phyloP scores from a whole-genome alignment of 306 rosid species.

The Quercus berberidifolia region DNA sequence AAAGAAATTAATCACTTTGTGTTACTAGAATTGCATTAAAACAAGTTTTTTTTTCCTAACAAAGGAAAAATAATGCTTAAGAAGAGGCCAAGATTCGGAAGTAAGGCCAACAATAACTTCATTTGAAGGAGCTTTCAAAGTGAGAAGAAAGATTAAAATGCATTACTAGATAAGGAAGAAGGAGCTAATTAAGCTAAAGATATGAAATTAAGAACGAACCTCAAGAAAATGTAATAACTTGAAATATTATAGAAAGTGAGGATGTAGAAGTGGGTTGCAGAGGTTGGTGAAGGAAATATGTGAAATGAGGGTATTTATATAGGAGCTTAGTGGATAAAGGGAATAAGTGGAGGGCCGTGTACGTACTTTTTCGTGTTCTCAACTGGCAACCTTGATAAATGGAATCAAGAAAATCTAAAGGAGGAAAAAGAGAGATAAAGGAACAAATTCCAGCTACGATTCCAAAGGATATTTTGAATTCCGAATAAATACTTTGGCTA shows the following conservation, averaged over 20 bases:
- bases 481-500: slow-evolving; percentile 42
- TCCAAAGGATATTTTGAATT: slow-evolving; percentile 65
- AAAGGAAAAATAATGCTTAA: not conserved
- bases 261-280: slow-evolving; percentile 16
- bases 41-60: not conserved
- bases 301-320: slow-evolving; percentile 53
- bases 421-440: slow-evolving; percentile 53
- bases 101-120: not conserved
- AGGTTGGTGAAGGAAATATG: slow-evolving; percentile 48
- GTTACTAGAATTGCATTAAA: not conserved
- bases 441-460: slow-evolving; percentile 38
- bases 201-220: slow-evolving; percentile 24
- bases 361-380: slow-evolving; percentile 60
- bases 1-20: not conserved
- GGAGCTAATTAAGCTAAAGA: not conserved
- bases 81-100: not conserved
- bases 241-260: slow-evolving; percentile 6
- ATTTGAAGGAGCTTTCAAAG: too few species aligned
- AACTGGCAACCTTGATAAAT: slow-evolving; percentile 70
- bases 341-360: slow-evolving; percentile 66
- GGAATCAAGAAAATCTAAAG: slow-evolving; percentile 53
- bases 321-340: slow-evolving; percentile 45
- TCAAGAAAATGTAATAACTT: slow-evolving; percentile 29
- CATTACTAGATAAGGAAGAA: not conserved
- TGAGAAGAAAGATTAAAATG: not conserved